Evolutionary conservation across 352 stramenopile genomes (phyloP), one percentile per base, ranked within the genome.

Genomic region (Globisporangium iwayamae): DNA sequence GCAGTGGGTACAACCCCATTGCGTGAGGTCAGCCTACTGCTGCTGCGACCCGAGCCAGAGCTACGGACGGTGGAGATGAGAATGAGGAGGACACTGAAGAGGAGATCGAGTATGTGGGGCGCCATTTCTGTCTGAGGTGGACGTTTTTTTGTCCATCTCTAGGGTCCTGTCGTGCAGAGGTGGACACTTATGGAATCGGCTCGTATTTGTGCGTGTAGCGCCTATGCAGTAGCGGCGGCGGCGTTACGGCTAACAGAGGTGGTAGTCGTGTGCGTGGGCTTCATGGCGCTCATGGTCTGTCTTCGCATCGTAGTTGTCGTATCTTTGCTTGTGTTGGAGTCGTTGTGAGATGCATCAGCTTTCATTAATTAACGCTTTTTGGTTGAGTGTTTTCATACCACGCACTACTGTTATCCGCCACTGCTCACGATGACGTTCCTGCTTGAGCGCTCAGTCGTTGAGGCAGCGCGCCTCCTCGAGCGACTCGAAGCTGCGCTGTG

Each of bases 1-100:
- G 18, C 34, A 20, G 8, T 18, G 83, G 78, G 2, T 92, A 92
- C 56, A 74, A 82, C 4, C 62, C 70, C 2, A 83, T 90, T 36
- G 30, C 65, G 39, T 86, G 63, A 68, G 45, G 10, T 5, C 52
- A 18, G 28, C 8, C 4, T 25, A 7, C 28, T 18, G n/a, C 51
- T 14, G 13, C 1, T 6, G 14, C 9, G 25, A 28, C 25, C 25
- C 25, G 25, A 41, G 36, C 36, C 36, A 41, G 25, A 28, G 25
- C 25, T 28, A 28, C 25, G 25, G 25, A 41, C 14, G 9, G 36
- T 14, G 36, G 36, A 36, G 14, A 41, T 11, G 39, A 46, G 22
- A 25, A 16, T 18, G 41, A n/a, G 18, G 43, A 34, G 18, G 57
- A 56, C 13, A 30, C 5, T 14, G 10, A 25, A 13, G 52, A 46